Base-by-base conservation (phyloP, 345 rosid genomes). In the Melaleuca alternifolia region DNA sequence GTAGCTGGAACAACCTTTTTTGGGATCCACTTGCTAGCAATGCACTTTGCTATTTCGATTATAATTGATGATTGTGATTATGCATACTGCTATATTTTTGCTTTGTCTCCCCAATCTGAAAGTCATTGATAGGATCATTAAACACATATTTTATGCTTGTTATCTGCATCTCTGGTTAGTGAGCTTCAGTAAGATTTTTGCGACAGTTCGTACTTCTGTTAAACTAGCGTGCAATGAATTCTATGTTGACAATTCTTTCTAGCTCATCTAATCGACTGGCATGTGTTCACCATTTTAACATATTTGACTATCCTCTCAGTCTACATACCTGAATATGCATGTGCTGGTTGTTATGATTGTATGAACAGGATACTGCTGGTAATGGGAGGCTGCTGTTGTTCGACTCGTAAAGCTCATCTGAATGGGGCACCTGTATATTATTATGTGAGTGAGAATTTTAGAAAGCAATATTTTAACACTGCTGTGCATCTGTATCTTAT, bases 351-450 rank as follows among this genome's bases (percentile, higher is more conserved):
- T 81, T 85, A 13, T 84, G 57, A 10, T 89, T 86, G 77, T 86
- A 84, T 88, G 85, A 88, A 90, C 85, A 84, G 85, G 85, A 83
- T 87, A 87, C 87, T 53, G 89, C 84, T 41, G 85, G 92, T 86
- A 86, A 96, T 96, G 99, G 99, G 99, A 92, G 99, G 96, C 86
- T 96, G 98, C 89, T 95, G 98, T 89, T 94, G 94, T 90, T 95
- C 99, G 88, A 92, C 97, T 48, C 91, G 95, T 87, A 94, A 93
- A 85, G 90, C 97, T 54, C 96, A 94, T 92, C 91, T 96, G 41
- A 94, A 92, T 90, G 96, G 96, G 85, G 88, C 99, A 37, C 97
- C 99, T 65, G 91, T 94, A 15, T 96, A 93, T 89, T 96, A 94
- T 84, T 95, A 96, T 92, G 98, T 96, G 82, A 89, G 98, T 93